A percentile compares a stretch with the other conserved stretches of the same genome.
Conservation (phyloP, 176 grass and related monocot genomes). For the Zoysia japonica region DNA sequence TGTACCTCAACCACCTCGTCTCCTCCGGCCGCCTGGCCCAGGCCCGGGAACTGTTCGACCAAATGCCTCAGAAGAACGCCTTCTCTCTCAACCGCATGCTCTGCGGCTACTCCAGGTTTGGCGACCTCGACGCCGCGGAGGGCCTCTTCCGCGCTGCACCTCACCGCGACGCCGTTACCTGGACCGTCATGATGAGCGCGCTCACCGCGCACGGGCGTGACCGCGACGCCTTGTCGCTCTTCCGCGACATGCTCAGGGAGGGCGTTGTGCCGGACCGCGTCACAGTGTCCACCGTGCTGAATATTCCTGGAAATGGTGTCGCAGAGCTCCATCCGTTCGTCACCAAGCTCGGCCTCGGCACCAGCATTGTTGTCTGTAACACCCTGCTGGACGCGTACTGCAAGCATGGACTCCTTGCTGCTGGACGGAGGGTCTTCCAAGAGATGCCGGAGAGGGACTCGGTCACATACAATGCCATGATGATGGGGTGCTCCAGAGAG, state of each 20-base stretch:
- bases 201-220: conserved; percentile 25
- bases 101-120: conserved; percentile 45
- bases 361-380: conserved; percentile 53
- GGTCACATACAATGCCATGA: conserved; percentile 79
- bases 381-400: conserved; percentile 83
- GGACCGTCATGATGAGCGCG: conserved; percentile 74
- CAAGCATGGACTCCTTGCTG: conserved; percentile 58
- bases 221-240: conserved; percentile 48
- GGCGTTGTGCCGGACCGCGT: conserved; percentile 56
- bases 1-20: conserved; percentile 28
- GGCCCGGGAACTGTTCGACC: conserved; percentile 60
- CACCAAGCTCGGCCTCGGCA: conserved; percentile 52
- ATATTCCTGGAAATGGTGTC: conserved; percentile 36
- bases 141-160: conserved; percentile 43
- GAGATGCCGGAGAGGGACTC: conserved; percentile 68
- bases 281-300: conserved; percentile 44
- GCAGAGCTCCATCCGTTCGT: conserved; percentile 48
- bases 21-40: conserved; percentile 29
- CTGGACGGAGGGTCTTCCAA: conserved; percentile 46
- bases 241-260: conserved; percentile 57
- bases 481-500: conserved; percentile 78
- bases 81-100: conserved; percentile 64
- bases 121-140: conserved; percentile 40
- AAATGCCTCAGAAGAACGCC: conserved; percentile 51
- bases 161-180: conserved; percentile 47